Base-by-base conservation (phyloP, 2,329 filamentous ascomycete genomes). In the Trichoderma sp. region DNA sequence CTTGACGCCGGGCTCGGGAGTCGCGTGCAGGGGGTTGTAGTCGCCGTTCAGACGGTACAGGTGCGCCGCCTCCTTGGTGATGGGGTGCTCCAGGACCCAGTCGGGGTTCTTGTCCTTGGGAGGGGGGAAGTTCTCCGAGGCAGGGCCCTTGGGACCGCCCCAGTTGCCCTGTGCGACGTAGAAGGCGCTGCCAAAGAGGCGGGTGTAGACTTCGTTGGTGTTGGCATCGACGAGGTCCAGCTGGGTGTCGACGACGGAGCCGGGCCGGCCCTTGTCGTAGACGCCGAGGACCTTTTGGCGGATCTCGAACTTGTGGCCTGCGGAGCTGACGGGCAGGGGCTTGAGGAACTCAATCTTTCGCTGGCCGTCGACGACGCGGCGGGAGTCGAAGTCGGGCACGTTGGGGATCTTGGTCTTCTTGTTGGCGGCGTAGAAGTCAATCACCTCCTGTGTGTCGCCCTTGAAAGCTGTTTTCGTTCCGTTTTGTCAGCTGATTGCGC, bases 21-120 rank as follows among this genome's bases (percentile, higher is more conserved):
- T 92, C 7, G 93, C 93, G 78, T 97, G 94, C 43, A 97, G 89
- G 32, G 94, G 94, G 83, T 97, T 97, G 82, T 97, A 97, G 82
- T 97, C 94, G 73, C 94, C 94, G 75, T 97, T 97, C 61, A 97
- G 86, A 71, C 93, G 87, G 80, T 96, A 96, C 67, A 96, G 83
- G 71, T 91, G 86, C 10, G 92, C 88, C 5, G 92, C 92, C 82
- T 94, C 89, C 65, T 83, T 77, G 30, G 83, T 91, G 5, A 91
- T 93, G 80, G 93, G 90, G 75, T 91, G 86, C 75, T 87, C 86
- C 73, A 91, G 87, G 6, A 89, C 86, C 54, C 84, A 87, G 80
- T 96, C 93, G 18, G 94, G 91, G 81, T 89, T 88, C 81, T 88
- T 90, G 71, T 85, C 90, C 77, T 90, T 82, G 8, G 93, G 93